Evolutionary conservation across 1,284 basidiomycete genomes (phyloP), one percentile per base, ranked within the genome.

Genomic region (Heterobasidion occidentale): DNA sequence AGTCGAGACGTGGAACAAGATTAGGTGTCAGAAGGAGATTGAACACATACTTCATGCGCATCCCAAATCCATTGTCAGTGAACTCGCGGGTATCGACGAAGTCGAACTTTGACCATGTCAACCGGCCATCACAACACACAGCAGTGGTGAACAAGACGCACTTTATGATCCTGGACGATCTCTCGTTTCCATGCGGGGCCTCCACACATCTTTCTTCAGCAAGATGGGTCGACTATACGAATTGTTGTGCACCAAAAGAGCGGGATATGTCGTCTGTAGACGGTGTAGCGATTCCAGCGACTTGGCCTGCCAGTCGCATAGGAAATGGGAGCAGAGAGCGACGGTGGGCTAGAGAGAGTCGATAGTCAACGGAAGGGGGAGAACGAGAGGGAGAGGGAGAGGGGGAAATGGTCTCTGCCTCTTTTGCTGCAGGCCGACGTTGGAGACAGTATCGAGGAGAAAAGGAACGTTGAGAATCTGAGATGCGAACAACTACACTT

Each of bases 151-250:
- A 17, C 27, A 46, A 9, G 27, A 58, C 61, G 49, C 61, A 94
- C 94, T 82, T 98, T 99, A 76, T 98, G 96, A 76, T 98, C 96
- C 57, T 91, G 92, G 49, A 99, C 95, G 65, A 91, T 84, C 77
- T 98, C 96, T 68, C 96, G 83, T 77, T 99, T 98, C 95, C 94
- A 98, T 65, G 88, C 83, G 42, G 87, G 80, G 65, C 84, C 87
- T 60, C 79, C 76, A 69, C 81, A 81, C 92, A 94, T 92, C 72
- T 75, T 67, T 58, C 34, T 27, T 27, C 19, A 34, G n/a, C 14
- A 20, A 34, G 7, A 33, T 15, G 44, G 38, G 42, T 53, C 19
- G 61, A 58, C 54, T 57, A 58, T 57, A 61, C 54, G 61, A 50
- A 38, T 51, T 59, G 49, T 59, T 53, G 36, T 58, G 64, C 63